phyloP scores from a whole-genome alignment of 495 filamentous ascomycete genomes.

The Acidomyces sp. region DNA sequence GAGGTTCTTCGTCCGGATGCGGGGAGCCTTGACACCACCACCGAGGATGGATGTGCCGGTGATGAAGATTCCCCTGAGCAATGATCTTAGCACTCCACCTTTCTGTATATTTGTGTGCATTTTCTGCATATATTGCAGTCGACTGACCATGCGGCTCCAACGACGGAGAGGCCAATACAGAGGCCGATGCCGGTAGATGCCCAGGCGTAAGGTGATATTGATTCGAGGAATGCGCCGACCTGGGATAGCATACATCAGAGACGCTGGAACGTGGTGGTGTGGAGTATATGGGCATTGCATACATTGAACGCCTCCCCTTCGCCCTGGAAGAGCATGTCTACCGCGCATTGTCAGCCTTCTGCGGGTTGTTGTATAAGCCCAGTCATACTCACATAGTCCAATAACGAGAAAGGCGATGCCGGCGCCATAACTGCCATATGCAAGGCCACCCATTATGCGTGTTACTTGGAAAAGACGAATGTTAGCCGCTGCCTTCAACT shows the following conservation, averaged over 20 bases:
- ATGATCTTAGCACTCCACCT: constrained; percentile 21
- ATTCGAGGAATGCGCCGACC: constrained; percentile 91
- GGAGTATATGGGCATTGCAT: constrained; percentile 24
- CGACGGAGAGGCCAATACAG: constrained; percentile 89
- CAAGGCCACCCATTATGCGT: constrained; percentile 26
- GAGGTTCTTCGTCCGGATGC: constrained; percentile 97
- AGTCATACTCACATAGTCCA: constrained; percentile 79
- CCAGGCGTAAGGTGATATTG: constrained; percentile 88
- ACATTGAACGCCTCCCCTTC: constrained; percentile 96
- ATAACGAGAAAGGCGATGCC: constrained; percentile 64
- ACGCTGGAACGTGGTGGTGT: constrained; percentile 1
- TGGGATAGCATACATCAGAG: constrained; percentile 26
- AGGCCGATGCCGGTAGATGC: constrained; percentile 80
- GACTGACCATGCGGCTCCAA: constrained; percentile 90
- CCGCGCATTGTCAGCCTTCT: too few species aligned
- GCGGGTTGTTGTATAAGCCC: too few species aligned
- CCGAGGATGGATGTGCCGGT: constrained; percentile 98
- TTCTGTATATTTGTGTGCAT: not conserved
- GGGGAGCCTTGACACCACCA: constrained; percentile 85
- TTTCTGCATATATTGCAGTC: too few species aligned
- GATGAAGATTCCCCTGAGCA: constrained; percentile 90
- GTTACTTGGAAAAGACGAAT: constrained; percentile 1
- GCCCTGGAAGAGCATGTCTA: constrained; percentile 96
- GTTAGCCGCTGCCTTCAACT: constrained; percentile 5
- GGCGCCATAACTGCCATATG: constrained; percentile 58